phyloP scores from a whole-genome alignment of 1,284 basidiomycete species.

The Fomes fomentarius region DNA sequence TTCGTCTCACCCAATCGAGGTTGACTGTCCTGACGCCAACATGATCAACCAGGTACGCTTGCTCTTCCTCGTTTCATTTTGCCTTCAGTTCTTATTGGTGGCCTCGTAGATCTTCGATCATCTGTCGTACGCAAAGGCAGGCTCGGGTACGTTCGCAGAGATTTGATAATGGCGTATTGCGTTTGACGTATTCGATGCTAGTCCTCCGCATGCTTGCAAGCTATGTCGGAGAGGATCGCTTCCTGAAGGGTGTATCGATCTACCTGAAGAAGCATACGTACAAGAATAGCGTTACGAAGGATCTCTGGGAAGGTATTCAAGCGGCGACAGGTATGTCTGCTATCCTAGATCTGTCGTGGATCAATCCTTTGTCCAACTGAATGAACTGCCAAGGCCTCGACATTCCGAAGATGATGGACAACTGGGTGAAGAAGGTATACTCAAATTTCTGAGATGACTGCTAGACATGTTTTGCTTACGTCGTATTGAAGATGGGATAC shows the following conservation, averaged over 20 bases:
- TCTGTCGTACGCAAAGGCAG: constrained; percentile 87
- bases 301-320: constrained; percentile 90
- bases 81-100: neutral
- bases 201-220: constrained; percentile 93
- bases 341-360: too few relatives aligned
- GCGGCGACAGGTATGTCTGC: constrained; percentile 63
- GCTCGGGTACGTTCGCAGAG: constrained; percentile 54
- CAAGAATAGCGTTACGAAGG: constrained; percentile 83
- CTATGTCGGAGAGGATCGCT: constrained; percentile 88
- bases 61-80: neutral
- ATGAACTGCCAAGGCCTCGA: constrained; percentile 55
- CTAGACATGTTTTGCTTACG: neutral
- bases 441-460: neutral
- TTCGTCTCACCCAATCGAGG: constrained; percentile 95
- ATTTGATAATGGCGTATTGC: neutral
- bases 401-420: constrained; percentile 84
- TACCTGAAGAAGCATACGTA: constrained; percentile 91
- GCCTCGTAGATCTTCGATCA: constrained; percentile 77
- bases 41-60: constrained; percentile 74
- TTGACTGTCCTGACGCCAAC: constrained; percentile 87
- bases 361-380: neutral
- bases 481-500: constrained; percentile 88
- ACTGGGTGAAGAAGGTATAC: constrained; percentile 86
- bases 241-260: constrained; percentile 86
- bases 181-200: constrained; percentile 26